These are phyloP conservation scores for Colletotrichum viniferum DNA, from an alignment of 2,329 filamentous ascomycete genomes.

Conservation along the genomic window DNA sequence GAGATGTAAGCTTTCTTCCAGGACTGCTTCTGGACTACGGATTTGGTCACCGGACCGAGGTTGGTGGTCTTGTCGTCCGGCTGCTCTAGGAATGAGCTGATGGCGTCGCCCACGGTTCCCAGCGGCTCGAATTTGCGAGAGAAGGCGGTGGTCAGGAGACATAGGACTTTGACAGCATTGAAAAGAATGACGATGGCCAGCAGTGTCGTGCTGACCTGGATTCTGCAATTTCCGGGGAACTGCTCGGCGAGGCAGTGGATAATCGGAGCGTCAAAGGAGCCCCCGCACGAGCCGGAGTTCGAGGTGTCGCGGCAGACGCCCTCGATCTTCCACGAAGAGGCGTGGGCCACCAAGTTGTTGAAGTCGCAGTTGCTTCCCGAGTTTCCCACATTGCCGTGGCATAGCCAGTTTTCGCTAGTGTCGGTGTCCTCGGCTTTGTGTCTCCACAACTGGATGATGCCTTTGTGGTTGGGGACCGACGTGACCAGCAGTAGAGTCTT, in stretches of 20 bases:
- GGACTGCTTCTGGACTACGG: background rate
- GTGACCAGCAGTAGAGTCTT: background rate
- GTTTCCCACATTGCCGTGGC: background rate
- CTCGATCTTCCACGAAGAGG: background rate
- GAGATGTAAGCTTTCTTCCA: background rate
- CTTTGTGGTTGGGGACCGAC: background rate
- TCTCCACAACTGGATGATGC: background rate
- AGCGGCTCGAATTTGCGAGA: background rate
- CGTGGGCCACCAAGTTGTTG: background rate
- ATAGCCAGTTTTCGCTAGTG: background rate
- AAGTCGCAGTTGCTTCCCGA: background rate
- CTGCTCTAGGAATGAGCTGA: background rate
- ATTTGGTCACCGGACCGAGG: background rate
- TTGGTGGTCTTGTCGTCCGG: background rate
- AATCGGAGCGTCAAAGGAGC: background rate
- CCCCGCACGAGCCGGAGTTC: background rate
- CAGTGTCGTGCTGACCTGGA: background rate
- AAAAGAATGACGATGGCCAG: background rate
- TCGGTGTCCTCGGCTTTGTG: background rate
- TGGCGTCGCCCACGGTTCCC: background rate
- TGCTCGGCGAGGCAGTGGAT: background rate
- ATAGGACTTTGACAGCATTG: background rate
- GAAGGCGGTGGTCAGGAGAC: background rate
- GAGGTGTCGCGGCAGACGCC: background rate
- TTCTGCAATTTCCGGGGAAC: background rate